Evolutionary conservation across 2,329 filamentous ascomycete species (phyloP), one percentile per base, ranked within the genome.

Genomic region (Fusarium palustre): DNA sequence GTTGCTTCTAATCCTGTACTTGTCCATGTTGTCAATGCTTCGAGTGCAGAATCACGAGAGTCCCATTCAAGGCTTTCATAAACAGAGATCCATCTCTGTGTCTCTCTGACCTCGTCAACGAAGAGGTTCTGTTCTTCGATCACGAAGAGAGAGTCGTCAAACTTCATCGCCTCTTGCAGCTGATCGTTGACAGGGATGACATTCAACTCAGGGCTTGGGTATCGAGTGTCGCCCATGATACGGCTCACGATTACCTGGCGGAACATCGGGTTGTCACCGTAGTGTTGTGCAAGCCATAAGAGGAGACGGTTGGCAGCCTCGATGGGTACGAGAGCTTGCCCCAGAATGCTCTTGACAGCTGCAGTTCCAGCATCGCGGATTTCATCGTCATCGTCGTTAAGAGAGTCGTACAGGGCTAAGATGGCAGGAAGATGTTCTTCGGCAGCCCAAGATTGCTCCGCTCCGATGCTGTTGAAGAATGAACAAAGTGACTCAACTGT

Each of bases 91-190:
- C 94, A 97, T n/a, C 88, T 77, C 20, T 84, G 80, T 5, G 89
- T 84, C 77, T 97, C 94, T 48, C 89, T 85, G 8, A 93, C 87
- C 71, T 94, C 90, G 77, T 98, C 95, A 50, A 95, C 83, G 78
- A 93, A 98, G n/a, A 97, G 85, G 76, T 99, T 99, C 77, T 97
- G 94, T 77, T 97, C 94, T 79, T 99, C 96, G 58, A 93, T 86
- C 1, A 87, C 90, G 76, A 99, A 99, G 1, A 99, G 86, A 5
- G 90, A 84, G 66, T 89, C 87, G 75, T 92, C 87, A 71, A 85
- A 82, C 57, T 81, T 79, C 73, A 88, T 77, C 6, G 86, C 84
- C 11, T 76, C 66, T 5, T 75, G 64, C 22, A 90, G 79, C 59
- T 85, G 81, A 25, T 75, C 74, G 0, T 82, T 80, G 0, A 81